Conservation (phyloP, 2,329 filamentous ascomycete species). For the Catunica adiposa region DNA sequence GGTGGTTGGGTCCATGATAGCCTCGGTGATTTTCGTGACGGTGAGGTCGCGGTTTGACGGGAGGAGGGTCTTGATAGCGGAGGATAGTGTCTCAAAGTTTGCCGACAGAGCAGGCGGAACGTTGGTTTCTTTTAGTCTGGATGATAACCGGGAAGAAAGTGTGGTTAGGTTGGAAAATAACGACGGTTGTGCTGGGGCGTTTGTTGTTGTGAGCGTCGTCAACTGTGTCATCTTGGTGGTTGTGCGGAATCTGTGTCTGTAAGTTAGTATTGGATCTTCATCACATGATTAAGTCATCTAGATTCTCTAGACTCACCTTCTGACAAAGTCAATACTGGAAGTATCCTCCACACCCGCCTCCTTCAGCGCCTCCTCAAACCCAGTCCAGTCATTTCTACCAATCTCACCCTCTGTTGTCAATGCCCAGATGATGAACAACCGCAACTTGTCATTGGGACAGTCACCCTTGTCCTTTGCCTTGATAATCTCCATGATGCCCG, state of each 20-base stretch:
- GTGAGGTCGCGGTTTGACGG: constrained; percentile 90
- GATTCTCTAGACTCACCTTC: constrained; percentile 42
- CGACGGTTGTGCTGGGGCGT: constrained; percentile 40
- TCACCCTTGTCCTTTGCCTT: constrained; percentile 68
- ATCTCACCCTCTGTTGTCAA: constrained; percentile 85
- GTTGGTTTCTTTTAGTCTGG: constrained; percentile 78
- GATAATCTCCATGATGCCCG: constrained; percentile 74
- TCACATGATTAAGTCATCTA: neutral
- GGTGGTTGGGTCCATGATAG: constrained; percentile 86
- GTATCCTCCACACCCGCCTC: constrained; percentile 54
- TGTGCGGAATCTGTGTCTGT: constrained; percentile 52
- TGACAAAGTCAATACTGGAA: constrained; percentile 66
- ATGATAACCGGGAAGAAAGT: constrained; percentile 79
- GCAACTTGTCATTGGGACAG: constrained; percentile 73
- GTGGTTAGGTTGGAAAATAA: constrained; percentile 88
- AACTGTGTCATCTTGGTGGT: constrained; percentile 98
- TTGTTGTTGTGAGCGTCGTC: constrained; percentile 60
- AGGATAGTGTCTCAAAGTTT: constrained; percentile 88
- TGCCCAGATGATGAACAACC: constrained; percentile 94
- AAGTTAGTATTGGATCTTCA: too few species aligned
- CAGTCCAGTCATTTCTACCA: constrained; percentile 62
- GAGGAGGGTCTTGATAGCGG: constrained; percentile 95
- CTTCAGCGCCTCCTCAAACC: constrained; percentile 71
- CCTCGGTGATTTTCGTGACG: constrained; percentile 94
- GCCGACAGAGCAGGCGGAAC: constrained; percentile 52